Percentiles rank a stretch among this genome's conserved stretches.
Evolutionary conservation across 2,329 filamentous ascomycete species (phyloP).

Genomic region (Botrytis pseudocinerea): DNA sequence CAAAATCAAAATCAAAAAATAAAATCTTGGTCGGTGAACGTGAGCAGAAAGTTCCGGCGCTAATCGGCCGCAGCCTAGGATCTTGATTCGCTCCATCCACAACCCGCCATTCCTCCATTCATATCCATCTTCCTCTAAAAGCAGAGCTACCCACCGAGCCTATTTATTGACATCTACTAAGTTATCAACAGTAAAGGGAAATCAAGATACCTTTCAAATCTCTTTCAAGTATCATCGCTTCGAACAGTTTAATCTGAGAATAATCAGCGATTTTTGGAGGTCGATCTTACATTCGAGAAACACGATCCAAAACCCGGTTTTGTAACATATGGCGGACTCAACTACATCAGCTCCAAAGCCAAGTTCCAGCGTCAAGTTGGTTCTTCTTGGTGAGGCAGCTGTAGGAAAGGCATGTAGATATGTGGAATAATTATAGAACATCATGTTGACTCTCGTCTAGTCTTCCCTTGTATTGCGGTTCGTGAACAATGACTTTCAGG

Average conservation of each 20-base stretch:
- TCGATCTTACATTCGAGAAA: background rate
- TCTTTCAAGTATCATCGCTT: background rate
- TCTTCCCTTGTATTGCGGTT: constrained; percentile 97
- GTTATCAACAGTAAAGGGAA: constrained; percentile 9
- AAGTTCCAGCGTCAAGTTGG: constrained; percentile 99
- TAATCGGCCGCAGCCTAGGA: background rate
- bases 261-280: constrained; percentile 8
- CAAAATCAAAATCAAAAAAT: constrained; percentile 22
- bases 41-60: constrained; percentile 10
- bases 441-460: constrained; percentile 48
- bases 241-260: background rate
- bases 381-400: constrained; percentile 93
- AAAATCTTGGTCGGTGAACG: constrained; percentile 18
- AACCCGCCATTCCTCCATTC: constrained; percentile 18
- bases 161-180: constrained; percentile 16
- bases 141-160: constrained; percentile 17
- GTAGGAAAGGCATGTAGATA: constrained; percentile 82
- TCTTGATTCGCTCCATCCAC: constrained; percentile 12
- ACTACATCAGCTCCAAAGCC: constrained; percentile 81
- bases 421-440: background rate
- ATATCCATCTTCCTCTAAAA: constrained; percentile 20
- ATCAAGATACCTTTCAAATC: background rate
- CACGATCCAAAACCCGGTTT: constrained; percentile 11
- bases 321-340: constrained; percentile 66
- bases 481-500: constrained; percentile 99